Evolutionary conservation across 1,139 yeast genomes (phyloP), one percentile per base, ranked within the genome.

Genomic region (Blastobotrys illinoisensis): DNA sequence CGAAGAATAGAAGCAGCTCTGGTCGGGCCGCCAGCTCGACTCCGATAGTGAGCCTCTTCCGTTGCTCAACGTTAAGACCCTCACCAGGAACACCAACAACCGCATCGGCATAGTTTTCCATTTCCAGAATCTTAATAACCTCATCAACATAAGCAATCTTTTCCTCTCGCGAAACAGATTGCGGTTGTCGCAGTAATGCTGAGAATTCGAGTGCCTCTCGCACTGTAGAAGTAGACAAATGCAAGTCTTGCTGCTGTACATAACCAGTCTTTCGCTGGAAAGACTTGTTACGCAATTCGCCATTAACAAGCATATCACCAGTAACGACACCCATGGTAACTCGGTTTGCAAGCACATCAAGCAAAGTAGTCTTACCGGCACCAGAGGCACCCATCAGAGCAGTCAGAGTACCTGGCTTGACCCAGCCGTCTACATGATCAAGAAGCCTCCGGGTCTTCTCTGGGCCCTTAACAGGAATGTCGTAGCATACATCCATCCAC

Each of bases 11-110:
- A 58, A 89, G 74, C 56, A 89, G 75, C 61, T 85, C 84, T 4
- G 97, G 96, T 68, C 86, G 88, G 23, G 96, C 96, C 47, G 89
- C 95, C 56, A 89, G 74, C 67, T 89, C 96, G 56, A 89, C 95
- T 61, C 95, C 91, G 67, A 86, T 84, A 19, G 95, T 86, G 62
- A 88, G 76, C 68, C 95, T 81, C 76, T 88, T 88, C 65, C 96
- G 80, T 72, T 87, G 95, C 71, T 88, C 95, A 60, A 87, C 95
- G 68, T 87, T 87, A 61, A 87, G 74, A 62, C 85, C 85, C 50
- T 69, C 70, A 71, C 95, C 95, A 48, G 88, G 83, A 60, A 83
- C 85, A 64, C 85, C 86, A 58, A 81, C 80, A 51, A 80, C 70
- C 13, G 85, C 83, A 62, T 81, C 84, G 14, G 85, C 80, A 62